A percentile compares a stretch with the other conserved stretches of the same genome.
phyloP scores from a whole-genome alignment of 2,329 filamentous ascomycete genomes.

The Penicillium glabrum region DNA sequence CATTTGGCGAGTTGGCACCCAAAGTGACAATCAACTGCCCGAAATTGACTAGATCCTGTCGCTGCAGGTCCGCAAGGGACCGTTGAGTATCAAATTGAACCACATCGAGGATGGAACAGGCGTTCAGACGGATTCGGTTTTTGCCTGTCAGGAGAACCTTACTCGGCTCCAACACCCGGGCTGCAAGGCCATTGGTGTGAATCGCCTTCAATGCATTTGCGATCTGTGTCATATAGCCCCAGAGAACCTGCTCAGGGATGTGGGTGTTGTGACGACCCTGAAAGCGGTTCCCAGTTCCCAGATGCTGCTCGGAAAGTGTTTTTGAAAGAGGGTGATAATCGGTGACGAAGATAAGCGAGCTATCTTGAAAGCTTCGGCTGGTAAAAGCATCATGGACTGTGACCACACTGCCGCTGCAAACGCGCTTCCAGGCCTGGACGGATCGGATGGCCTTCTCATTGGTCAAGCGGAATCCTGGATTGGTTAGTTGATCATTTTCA shows the following conservation, averaged over 20 bases:
- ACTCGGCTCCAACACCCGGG: constrained; percentile 78
- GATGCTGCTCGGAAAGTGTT: constrained; percentile 79
- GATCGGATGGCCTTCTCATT: constrained; percentile 86
- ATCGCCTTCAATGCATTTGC: constrained; percentile 84
- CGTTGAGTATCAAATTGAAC: constrained; percentile 74
- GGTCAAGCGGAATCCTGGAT: constrained; percentile 75
- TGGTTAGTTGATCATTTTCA: constrained; percentile 4
- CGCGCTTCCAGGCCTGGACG: constrained; percentile 84
- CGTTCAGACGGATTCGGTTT: constrained; percentile 83
- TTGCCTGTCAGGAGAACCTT: constrained; percentile 91
- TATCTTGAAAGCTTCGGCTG: constrained; percentile 87
- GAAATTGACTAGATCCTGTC: constrained; percentile 82
- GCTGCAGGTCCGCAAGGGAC: constrained; percentile 73
- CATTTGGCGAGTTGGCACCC: constrained; percentile 65
- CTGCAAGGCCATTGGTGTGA: constrained; percentile 77
- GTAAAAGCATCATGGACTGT: constrained; percentile 91
- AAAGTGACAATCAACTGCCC: constrained; percentile 82
- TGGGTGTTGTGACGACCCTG: constrained; percentile 48
- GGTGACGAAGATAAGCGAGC: constrained; percentile 89
- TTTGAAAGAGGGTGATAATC: constrained; percentile 91
- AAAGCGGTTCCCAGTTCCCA: constrained; percentile 41
- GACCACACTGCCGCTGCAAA: constrained; percentile 79
- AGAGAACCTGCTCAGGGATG: constrained; percentile 73
- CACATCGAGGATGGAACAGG: constrained; percentile 86
- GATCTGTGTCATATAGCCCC: constrained; percentile 91